These are phyloP conservation scores for Lactarius sp. DNA, from an alignment of 768 basidiomycete genomes.

Conservation along the genomic window DNA sequence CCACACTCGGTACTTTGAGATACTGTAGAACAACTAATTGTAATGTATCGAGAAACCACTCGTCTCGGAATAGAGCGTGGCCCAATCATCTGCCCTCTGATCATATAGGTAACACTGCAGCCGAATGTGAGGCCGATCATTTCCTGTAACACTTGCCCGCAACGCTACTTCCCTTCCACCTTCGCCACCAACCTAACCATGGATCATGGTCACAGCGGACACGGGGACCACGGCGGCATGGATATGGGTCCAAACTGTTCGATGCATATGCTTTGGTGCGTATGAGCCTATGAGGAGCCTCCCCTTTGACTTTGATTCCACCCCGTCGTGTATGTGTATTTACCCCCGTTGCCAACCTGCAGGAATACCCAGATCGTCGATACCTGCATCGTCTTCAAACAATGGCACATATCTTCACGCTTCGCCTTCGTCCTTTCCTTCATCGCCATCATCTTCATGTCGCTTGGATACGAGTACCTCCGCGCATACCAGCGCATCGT, in stretches of 20 bases:
- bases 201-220: conserved; percentile 42
- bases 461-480: conserved; percentile 78
- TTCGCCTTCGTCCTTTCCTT: conserved; percentile 60
- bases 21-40: not conserved
- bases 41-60: not conserved
- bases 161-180: not conserved
- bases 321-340: not conserved
- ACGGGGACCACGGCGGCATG: conserved; percentile 38
- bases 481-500: conserved; percentile 55
- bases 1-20: not conserved
- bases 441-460: conserved; percentile 57
- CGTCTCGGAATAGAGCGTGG: not conserved
- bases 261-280: conserved; percentile 80
- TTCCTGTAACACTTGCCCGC: not conserved
- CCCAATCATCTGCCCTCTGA: not conserved
- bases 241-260: conserved; percentile 49
- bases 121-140: not conserved
- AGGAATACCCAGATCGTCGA: conserved; percentile 76
- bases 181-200: conserved; percentile 22
- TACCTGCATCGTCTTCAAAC: conserved; percentile 75
- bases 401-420: conserved; percentile 67
- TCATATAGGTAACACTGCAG: too few species aligned
- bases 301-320: not conserved
- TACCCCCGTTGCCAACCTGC: not conserved
- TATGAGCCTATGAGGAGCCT: conserved; percentile 17